A percentile compares a stretch with the other conserved stretches of the same genome.
These are phyloP conservation scores for Biscutella laevigata DNA, from an alignment of 441 rosid genomes.

Conservation along the genomic window DNA sequence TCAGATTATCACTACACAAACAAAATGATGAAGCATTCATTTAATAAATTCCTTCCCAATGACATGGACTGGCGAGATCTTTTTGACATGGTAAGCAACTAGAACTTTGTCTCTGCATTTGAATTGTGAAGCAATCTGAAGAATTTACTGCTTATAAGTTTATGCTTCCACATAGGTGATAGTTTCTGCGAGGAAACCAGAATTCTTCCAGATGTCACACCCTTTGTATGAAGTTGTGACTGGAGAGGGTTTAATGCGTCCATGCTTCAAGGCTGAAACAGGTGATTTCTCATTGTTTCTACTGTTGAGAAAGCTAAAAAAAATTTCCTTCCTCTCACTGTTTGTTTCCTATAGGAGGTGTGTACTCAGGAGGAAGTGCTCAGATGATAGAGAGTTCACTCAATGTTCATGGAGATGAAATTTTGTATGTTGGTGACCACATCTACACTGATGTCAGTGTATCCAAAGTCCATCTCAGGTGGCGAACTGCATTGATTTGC, in stretches of 20 bases:
- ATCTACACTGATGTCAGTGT: slow-evolving; percentile 94
- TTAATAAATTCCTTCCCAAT: slow-evolving; percentile 81
- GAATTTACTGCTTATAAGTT: neutral
- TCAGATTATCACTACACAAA: slow-evolving; percentile 90
- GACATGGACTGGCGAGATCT: slow-evolving; percentile 92
- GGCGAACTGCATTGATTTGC: slow-evolving; percentile 95
- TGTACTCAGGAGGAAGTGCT: slow-evolving; percentile 97
- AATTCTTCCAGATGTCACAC: slow-evolving; percentile 96
- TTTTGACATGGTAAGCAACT: slow-evolving; percentile 64
- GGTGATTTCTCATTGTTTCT: slow-evolving; percentile 39
- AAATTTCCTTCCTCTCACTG: neutral
- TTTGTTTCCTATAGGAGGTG: slow-evolving; percentile 47
- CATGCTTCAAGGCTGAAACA: slow-evolving; percentile 81
- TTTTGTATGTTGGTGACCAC: slow-evolving; percentile 91
- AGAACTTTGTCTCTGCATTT: neutral
- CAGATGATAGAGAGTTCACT: slow-evolving; percentile 91
- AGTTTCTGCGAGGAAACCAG: slow-evolving; percentile 96
- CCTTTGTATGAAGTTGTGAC: slow-evolving; percentile 95
- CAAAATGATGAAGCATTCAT: slow-evolving; percentile 98
- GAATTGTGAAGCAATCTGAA: neutral
- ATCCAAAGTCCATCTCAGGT: slow-evolving; percentile 84
- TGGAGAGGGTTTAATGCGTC: slow-evolving; percentile 92
- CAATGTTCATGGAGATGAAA: slow-evolving; percentile 81
- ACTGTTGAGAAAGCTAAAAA: neutral
- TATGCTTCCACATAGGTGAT: slow-evolving; percentile 50